Percentiles rank a stretch among this genome's conserved stretches.
These are phyloP conservation scores for Trichoderma atroviride DNA, from an alignment of 2,329 filamentous ascomycete genomes.

Conservation along the genomic window DNA sequence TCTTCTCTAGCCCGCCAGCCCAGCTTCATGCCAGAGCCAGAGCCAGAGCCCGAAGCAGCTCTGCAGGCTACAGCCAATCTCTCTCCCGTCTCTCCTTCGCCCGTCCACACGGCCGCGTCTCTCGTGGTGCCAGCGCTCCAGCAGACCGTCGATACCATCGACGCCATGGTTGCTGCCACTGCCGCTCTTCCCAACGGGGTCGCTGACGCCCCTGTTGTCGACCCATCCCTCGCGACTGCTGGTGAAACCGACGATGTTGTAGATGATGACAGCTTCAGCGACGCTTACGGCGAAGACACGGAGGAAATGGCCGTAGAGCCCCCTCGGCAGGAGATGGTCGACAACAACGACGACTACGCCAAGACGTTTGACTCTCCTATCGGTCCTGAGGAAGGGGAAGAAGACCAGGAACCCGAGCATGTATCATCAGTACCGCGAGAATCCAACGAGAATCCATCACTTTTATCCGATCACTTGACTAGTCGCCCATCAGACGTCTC, in stretches of 20 bases:
- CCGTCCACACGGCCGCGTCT: conserved; percentile 51
- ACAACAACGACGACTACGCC: conserved; percentile 53
- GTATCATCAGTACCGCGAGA: conserved; percentile 41
- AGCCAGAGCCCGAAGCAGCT: conserved; percentile 46
- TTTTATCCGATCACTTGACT: conserved; percentile 45
- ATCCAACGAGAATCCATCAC: conserved; percentile 48
- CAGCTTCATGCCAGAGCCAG: conserved; percentile 25
- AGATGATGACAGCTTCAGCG: conserved; percentile 54
- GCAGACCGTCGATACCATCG: conserved; percentile 54
- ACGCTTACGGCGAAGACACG: conserved; percentile 49
- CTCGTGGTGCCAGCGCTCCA: conserved; percentile 55
- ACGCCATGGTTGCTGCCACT: conserved; percentile 49
- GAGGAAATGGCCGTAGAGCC: conserved; percentile 36
- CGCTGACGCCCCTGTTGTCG: conserved; percentile 37
- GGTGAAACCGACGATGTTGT: conserved; percentile 44
- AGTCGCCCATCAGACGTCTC: conserved; percentile 38
- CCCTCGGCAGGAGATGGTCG: conserved; percentile 36
- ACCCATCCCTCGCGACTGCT: conserved; percentile 40
- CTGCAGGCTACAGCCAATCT: conserved; percentile 57
- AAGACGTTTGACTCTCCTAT: conserved; percentile 55
- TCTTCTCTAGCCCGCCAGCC: conserved; percentile 12
- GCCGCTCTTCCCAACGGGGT: conserved; percentile 36
- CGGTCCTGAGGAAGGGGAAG: conserved; percentile 41
- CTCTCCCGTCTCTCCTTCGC: conserved; percentile 54
- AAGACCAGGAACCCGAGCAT: conserved; percentile 44